Evolutionary conservation across 2,329 filamentous ascomycete genomes (phyloP).

Genomic region (Microsporum audouinii): DNA sequence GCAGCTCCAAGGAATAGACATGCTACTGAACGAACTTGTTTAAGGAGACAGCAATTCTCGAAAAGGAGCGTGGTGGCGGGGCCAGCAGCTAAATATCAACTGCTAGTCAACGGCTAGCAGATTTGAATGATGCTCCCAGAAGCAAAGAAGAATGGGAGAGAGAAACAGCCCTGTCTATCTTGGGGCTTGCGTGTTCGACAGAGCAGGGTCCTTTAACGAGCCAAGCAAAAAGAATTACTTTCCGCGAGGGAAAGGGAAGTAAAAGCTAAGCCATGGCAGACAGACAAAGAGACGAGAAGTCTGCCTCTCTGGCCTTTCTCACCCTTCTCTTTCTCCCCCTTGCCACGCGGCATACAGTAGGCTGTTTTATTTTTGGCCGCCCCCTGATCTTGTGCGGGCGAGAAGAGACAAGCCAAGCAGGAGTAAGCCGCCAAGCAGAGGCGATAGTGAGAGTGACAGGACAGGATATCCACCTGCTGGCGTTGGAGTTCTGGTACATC

Average conservation of each 20-base stretch:
- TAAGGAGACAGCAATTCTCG: neutral
- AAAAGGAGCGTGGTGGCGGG: slow-evolving; percentile 1
- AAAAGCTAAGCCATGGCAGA: neutral
- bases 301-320: neutral
- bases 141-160: neutral
- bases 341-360: too few relatives aligned
- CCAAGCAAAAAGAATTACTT: neutral
- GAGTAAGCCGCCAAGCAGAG: neutral
- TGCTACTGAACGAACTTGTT: neutral
- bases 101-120: neutral
- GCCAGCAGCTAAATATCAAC: neutral
- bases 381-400: too few relatives aligned
- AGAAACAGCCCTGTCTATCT: neutral
- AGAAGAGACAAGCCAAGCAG: neutral
- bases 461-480: too few relatives aligned
- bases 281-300: neutral
- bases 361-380: too few relatives aligned
- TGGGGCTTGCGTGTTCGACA: neutral
- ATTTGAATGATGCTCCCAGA: neutral
- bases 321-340: too few relatives aligned
- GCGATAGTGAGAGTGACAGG: neutral
- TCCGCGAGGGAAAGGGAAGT: neutral
- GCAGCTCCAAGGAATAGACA: neutral
- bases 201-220: neutral
- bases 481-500: too few relatives aligned